Evolutionary conservation across 1,139 yeast species (phyloP).

Genomic region (Blastobotrys aristatus): DNA sequence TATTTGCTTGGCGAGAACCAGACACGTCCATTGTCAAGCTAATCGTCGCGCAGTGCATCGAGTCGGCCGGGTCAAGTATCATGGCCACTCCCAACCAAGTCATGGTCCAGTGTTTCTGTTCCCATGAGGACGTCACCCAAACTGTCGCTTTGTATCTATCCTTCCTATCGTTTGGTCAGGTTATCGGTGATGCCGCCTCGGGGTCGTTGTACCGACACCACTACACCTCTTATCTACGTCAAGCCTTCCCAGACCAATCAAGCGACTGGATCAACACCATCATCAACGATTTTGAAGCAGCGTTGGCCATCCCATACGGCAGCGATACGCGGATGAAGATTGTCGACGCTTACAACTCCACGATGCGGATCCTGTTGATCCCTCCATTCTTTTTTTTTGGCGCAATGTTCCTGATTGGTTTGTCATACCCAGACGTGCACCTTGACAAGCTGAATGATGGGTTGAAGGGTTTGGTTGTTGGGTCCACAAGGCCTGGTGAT

Average conservation of each 20-base stretch:
- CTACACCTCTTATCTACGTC: constrained; percentile 13
- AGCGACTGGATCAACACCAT: constrained; percentile 11
- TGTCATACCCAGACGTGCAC: constrained; percentile 12
- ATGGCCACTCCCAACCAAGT: constrained; percentile 21
- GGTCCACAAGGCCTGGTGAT: not conserved
- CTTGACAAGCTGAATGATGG: constrained; percentile 13
- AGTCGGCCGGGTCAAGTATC: constrained; percentile 24
- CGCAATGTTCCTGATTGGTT: constrained; percentile 13
- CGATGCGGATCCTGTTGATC: constrained; percentile 16
- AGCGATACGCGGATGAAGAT: constrained; percentile 14
- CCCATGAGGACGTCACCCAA: constrained; percentile 22
- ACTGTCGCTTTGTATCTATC: constrained; percentile 24
- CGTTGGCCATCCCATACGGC: constrained; percentile 14
- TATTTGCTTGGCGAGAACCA: constrained; percentile 13
- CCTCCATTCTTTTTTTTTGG: constrained; percentile 16
- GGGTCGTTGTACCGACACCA: constrained; percentile 18
- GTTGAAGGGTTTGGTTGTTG: constrained; percentile 9
- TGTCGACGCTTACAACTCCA: constrained; percentile 11
- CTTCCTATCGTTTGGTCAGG: constrained; percentile 20
- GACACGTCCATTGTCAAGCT: constrained; percentile 18
- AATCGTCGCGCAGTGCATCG: constrained; percentile 19
- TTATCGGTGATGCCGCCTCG: constrained; percentile 19
- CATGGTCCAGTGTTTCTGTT: constrained; percentile 21
- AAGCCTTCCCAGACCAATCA: constrained; percentile 11
- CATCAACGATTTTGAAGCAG: constrained; percentile 15